phyloP scores from a whole-genome alignment of 192 early-diverging fungal genomes.

The Gonapodya prolifera region DNA sequence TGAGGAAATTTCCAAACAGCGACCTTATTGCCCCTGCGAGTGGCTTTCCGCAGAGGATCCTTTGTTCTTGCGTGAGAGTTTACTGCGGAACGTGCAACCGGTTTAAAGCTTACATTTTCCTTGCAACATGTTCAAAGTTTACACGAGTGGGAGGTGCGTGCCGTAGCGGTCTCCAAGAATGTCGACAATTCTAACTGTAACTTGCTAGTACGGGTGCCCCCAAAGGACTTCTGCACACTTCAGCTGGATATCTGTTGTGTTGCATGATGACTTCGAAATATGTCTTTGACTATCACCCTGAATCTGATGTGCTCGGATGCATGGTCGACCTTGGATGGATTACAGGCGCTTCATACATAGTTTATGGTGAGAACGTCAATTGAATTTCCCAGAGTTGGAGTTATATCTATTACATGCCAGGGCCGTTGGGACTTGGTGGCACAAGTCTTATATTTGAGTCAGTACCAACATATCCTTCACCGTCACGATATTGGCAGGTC shows the following conservation, averaged over 20 bases:
- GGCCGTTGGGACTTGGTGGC: slow-evolving; percentile 69
- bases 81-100: slow-evolving; percentile 23
- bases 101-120: neutral
- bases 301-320: slow-evolving; percentile 76
- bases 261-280: slow-evolving; percentile 76
- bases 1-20: slow-evolving; percentile 70
- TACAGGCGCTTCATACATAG: slow-evolving; percentile 42
- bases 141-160: slow-evolving; percentile 58
- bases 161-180: neutral
- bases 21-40: slow-evolving; percentile 76
- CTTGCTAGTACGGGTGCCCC: slow-evolving; percentile 56
- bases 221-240: slow-evolving; percentile 90
- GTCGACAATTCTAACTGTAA: neutral
- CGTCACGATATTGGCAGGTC: slow-evolving; percentile 35
- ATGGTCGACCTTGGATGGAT: slow-evolving; percentile 35
- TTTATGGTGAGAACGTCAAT: slow-evolving; percentile 42
- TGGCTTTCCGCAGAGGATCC: slow-evolving; percentile 83
- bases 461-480: slow-evolving; percentile 82
- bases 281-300: slow-evolving; percentile 85
- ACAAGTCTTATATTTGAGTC: slow-evolving; percentile 92
- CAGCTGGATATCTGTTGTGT: slow-evolving; percentile 84
- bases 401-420: neutral
- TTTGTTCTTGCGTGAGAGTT: slow-evolving; percentile 88
- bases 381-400: neutral
- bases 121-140: slow-evolving; percentile 24